Percentiles rank a stretch among this genome's conserved stretches.
These are phyloP conservation scores for Aegle marmelos DNA, from an alignment of 345 rosid genomes.

Conservation along the genomic window DNA sequence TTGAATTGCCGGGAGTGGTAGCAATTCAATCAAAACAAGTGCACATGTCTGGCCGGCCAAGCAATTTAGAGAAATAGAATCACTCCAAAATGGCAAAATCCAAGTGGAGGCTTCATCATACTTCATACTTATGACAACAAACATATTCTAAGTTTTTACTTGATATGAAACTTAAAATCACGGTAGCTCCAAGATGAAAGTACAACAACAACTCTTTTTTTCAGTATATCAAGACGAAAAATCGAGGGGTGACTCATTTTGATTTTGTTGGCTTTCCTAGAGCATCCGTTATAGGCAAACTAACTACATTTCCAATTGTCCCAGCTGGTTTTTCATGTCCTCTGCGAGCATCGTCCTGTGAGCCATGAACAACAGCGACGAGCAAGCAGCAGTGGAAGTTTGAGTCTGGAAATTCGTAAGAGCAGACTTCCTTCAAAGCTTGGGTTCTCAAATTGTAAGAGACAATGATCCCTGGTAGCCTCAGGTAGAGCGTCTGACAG, in stretches of 20 bases:
- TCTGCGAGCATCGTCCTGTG: neutral
- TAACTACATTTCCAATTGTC: slow-evolving; percentile 3
- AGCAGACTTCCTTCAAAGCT: slow-evolving; percentile 17
- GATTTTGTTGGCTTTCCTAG: neutral
- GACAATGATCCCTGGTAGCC: slow-evolving; percentile 19
- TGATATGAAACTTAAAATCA: too few species aligned
- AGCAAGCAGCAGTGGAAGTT: slow-evolving; percentile 18
- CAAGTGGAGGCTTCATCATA: too few species aligned
- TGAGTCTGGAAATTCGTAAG: slow-evolving; percentile 10
- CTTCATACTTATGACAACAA: too few species aligned
- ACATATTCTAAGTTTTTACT: too few species aligned
- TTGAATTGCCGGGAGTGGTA: too few species aligned
- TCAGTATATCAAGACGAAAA: too few species aligned
- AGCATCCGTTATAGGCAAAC: slow-evolving; percentile 8
- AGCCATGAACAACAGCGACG: neutral
- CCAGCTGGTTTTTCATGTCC: neutral
- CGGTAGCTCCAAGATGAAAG: too few species aligned
- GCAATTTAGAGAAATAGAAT: too few species aligned
- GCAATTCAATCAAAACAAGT: too few species aligned
- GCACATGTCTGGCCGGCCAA: too few species aligned
- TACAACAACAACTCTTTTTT: too few species aligned
- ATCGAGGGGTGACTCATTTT: neutral
- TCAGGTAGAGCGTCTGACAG: slow-evolving; percentile 14
- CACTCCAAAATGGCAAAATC: too few species aligned
- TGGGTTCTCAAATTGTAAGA: slow-evolving; percentile 15